Percentiles rank a stretch among this genome's conserved stretches.
These are phyloP conservation scores for Omphalea diandra DNA, from an alignment of 441 rosid species.

Conservation along the genomic window DNA sequence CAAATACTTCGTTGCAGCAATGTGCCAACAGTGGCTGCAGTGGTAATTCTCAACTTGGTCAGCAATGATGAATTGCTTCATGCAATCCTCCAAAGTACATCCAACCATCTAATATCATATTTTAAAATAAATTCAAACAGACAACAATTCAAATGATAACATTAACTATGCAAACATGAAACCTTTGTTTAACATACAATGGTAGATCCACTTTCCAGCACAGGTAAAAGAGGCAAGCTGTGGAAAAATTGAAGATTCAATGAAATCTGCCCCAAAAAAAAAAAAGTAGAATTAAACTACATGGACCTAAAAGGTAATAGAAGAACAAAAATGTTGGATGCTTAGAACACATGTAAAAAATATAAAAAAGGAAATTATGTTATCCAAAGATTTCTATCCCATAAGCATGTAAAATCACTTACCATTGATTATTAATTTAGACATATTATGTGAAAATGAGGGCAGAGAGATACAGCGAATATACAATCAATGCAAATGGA, in stretches of 20 bases:
- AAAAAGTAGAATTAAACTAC: background rate
- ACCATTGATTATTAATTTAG: background rate
- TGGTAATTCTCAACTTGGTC: conserved; percentile 68
- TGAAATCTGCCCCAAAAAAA: conserved; percentile 66
- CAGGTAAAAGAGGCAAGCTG: conserved; percentile 68
- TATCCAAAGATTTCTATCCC: background rate
- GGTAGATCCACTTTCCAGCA: conserved; percentile 46
- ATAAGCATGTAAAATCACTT: background rate
- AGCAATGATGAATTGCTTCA: conserved; percentile 56
- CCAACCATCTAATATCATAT: conserved; percentile 47
- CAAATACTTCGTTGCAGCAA: conserved; percentile 61
- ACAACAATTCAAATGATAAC: conserved; percentile 9
- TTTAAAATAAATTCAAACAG: conserved; percentile 11
- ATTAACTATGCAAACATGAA: conserved; percentile 22
- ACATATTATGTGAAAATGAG: conserved; percentile 11
- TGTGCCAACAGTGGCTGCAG: conserved; percentile 85
- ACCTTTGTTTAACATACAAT: conserved; percentile 75
- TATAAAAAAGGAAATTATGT: background rate
- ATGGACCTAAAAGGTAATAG: background rate
- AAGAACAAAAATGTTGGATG: background rate
- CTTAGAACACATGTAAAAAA: background rate
- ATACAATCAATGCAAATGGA: conserved; percentile 9
- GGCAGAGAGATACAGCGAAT: background rate
- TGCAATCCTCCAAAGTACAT: conserved; percentile 66
- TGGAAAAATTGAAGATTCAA: conserved; percentile 83